Base-by-base conservation (phyloP, 2,329 filamentous ascomycete genomes). In the Sporothrix mexicana region DNA sequence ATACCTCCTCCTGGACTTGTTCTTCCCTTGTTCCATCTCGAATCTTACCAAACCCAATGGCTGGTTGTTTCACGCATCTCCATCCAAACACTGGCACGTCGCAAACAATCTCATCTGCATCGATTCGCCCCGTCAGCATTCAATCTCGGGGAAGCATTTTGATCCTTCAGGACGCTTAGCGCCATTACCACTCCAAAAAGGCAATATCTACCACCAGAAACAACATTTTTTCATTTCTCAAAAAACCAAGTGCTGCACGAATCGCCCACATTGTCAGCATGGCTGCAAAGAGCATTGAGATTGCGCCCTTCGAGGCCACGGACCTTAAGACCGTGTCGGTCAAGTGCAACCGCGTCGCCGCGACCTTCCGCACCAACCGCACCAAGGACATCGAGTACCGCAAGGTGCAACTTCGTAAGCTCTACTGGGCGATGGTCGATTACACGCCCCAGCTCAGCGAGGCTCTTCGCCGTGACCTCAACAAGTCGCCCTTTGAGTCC, bases 381-480 rank as follows among this genome's bases (percentile, higher is more conserved):
- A 98, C 95, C 59, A 94, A 94, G 80, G 88, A 93, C 71, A 80
- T 98, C 74, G 88, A 93, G 78, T 98, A 92, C 84, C 91, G 96
- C 75, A 85, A 95, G 75, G 86, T 89, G 71, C 96, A 98, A 86
- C 89, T 99, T 74, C 92, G 95, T 77, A 95, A 94, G 87, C 90
- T 98, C 72, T 98, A 97, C 85, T 98, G 96, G 96, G 94, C 88
- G 8, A 81, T 98, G 77, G 90, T 90, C 76, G 95, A 98, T 85
- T 91, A 93, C 80, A 87, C 90, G 72, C 85, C 89, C 62, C 88
- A 91, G 77, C 86, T 98, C 74, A 80, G 89, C 76, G 92, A 93
- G 80, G 94, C 95, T 25, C 88, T 94, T 79, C 86, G 88, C 79
- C 86, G 88, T 77, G 96, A 99, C 79, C 84, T 98, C 76, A 88